Evolutionary conservation across 2,329 filamentous ascomycete genomes (phyloP).

Genomic region (Trichoderma sp.): DNA sequence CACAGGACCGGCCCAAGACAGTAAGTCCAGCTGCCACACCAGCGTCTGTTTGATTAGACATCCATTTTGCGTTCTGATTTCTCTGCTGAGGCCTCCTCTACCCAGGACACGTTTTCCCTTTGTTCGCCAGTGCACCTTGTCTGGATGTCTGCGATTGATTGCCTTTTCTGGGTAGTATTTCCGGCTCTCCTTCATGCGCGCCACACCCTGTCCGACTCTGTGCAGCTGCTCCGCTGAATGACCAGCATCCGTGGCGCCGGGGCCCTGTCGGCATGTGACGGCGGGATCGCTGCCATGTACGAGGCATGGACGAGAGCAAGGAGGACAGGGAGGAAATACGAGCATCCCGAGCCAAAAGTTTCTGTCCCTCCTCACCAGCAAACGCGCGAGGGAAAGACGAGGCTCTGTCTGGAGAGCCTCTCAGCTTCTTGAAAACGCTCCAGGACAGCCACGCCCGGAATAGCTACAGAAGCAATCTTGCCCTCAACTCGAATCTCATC

Average conservation of each 20-base stretch:
- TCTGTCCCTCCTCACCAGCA: background rate
- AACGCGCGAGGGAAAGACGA: background rate
- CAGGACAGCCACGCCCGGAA: background rate
- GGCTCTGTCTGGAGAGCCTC: background rate
- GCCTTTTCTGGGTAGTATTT: constrained; percentile 20
- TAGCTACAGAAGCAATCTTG: constrained; percentile 13
- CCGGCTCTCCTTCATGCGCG: constrained; percentile 21
- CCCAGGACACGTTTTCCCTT: constrained; percentile 13
- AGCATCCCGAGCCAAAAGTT: background rate
- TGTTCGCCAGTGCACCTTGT: constrained; percentile 9
- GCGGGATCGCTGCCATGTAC: background rate
- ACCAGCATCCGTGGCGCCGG: constrained; percentile 6
- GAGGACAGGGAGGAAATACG: no score
- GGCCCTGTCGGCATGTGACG: constrained; percentile 18
- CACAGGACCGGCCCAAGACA: background rate
- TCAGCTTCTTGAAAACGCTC: background rate
- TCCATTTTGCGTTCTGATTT: background rate
- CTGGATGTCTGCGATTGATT: constrained; percentile 16
- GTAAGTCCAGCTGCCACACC: background rate
- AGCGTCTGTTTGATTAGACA: background rate
- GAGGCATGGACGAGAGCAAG: no score
- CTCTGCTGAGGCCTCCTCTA: constrained; percentile 12
- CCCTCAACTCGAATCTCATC: constrained; percentile 26
- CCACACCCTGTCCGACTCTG: constrained; percentile 14
- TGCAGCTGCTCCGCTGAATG: constrained; percentile 7